Evolutionary conservation across 2,329 filamentous ascomycete species (phyloP), one percentile per base, ranked within the genome.

Genomic region (Pestalotiopsis sp.): DNA sequence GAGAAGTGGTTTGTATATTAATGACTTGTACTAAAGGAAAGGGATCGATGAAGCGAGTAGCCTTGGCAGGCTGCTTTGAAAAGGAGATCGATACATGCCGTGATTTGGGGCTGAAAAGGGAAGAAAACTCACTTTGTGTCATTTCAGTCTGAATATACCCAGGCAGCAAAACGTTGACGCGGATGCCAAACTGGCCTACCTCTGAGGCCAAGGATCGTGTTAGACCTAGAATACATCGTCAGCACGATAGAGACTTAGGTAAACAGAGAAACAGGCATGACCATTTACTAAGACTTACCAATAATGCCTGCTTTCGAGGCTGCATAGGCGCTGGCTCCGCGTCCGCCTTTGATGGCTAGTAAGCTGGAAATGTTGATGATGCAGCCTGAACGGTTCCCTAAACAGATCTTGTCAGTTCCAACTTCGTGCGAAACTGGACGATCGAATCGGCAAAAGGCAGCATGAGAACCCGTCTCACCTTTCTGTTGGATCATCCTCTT

Each of bases 301-400:
- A 96, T 79, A 1, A 97, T 81, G 2, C 93, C 94, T 4, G 94
- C 93, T 78, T 97, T 97, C 58, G 91, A 91, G 7, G 93, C 92
- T 5, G 92, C 90, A 77, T 96, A 96, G 0, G 90, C 88, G 4
- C 91, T 87, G 13, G 91, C 90, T 6, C 94, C 94, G 2, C 83
- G 83, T 0, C 91, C 92, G 0, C 90, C 91, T 68, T 91, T 90
- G 1, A 86, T 76, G 0, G 90, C 94, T 60, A 97, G 86, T 38
- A 97, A 82, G 62, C 92, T 95, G 0, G 92, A 90, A 25, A 97
- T 83, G 76, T 97, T 97, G 78, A 97, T 90, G 70, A 97, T 94
- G 75, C 89, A 93, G 7, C 85, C 87, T 87, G 60, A 4, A 52
- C 11, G 57, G 17, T 20, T 13, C 12, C 27, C n/a, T 59, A 27